These are phyloP conservation scores for Gossypium herbaceum DNA, from an alignment of 345 rosid genomes.

Conservation along the genomic window DNA sequence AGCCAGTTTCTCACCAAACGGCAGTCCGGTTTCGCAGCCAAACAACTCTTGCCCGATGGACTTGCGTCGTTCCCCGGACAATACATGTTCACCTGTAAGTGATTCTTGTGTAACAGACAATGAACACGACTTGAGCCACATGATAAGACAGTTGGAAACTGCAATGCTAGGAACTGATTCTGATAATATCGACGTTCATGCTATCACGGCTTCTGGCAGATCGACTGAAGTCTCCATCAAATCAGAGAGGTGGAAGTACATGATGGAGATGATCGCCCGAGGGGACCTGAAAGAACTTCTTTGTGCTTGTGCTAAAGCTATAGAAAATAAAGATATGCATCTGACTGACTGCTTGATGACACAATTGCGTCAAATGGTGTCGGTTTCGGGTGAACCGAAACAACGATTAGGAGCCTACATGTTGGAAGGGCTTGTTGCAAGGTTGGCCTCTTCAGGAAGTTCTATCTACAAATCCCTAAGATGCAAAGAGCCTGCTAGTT, in stretches of 20 bases:
- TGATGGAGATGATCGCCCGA: constrained; percentile 55
- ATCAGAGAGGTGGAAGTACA: constrained; percentile 35
- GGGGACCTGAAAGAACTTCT: constrained; percentile 73
- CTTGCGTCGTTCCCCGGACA: not conserved
- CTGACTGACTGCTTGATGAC: constrained; percentile 60
- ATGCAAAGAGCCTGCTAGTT: constrained; percentile 83
- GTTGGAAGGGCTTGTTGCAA: constrained; percentile 89
- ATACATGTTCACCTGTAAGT: not conserved
- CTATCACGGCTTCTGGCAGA: constrained; percentile 13
- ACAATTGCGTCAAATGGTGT: constrained; percentile 68
- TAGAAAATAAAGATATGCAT: constrained; percentile 49
- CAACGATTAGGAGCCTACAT: constrained; percentile 89
- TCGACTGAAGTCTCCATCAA: constrained; percentile 27
- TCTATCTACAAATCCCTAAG: constrained; percentile 68
- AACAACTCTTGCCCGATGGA: constrained; percentile 29
- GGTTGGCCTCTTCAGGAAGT: constrained; percentile 76
- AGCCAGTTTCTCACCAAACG: constrained; percentile 54
- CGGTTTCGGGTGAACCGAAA: constrained; percentile 88
- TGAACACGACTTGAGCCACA: constrained; percentile 47
- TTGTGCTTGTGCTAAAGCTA: constrained; percentile 68
- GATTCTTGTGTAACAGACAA: constrained; percentile 28
- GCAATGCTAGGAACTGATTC: constrained; percentile 65
- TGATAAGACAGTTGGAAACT: constrained; percentile 70
- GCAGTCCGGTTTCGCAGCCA: constrained; percentile 39
- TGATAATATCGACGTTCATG: constrained; percentile 27